Conservation (phyloP, 2,329 filamentous ascomycete species). For the Leptographium radiaticola region DNA sequence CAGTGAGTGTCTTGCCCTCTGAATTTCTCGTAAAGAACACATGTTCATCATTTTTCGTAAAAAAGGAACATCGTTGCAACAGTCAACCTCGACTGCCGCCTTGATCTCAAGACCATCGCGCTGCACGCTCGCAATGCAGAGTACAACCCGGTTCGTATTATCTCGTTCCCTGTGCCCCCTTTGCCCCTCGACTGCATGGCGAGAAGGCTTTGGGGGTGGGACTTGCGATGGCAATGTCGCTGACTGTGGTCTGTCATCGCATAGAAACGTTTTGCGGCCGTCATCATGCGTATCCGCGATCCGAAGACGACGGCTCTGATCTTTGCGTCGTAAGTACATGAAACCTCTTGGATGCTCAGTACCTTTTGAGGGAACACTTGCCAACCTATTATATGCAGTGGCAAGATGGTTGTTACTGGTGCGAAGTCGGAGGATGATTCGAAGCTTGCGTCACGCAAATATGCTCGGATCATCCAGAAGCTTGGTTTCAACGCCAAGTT, state of each 20-base stretch:
- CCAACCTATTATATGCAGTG: constrained; percentile 33
- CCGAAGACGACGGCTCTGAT: constrained; percentile 97
- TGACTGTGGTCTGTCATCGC: background rate
- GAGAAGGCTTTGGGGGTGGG: background rate
- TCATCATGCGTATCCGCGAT: constrained; percentile 99
- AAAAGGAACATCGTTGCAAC: constrained; percentile 97
- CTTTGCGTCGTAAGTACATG: constrained; percentile 46
- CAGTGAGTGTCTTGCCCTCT: constrained; percentile 63
- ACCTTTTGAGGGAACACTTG: background rate
- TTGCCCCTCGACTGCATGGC: background rate
- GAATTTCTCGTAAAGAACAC: constrained; percentile 9
- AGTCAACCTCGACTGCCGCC: constrained; percentile 93
- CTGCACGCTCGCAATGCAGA: constrained; percentile 96
- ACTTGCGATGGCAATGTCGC: background rate
- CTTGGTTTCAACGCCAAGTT: constrained; percentile 99
- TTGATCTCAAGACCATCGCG: constrained; percentile 98
- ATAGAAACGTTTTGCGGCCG: constrained; percentile 83
- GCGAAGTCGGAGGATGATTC: constrained; percentile 97
- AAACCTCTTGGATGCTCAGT: background rate
- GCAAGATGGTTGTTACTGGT: constrained; percentile 99
- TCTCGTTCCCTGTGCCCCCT: background rate
- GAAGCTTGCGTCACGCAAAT: constrained; percentile 93
- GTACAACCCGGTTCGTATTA: constrained; percentile 58
- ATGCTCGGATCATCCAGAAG: constrained; percentile 98
- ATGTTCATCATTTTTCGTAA: constrained; percentile 10